Conservation (phyloP, 169 alveolate species). For the Eimeria falciformis region DNA sequence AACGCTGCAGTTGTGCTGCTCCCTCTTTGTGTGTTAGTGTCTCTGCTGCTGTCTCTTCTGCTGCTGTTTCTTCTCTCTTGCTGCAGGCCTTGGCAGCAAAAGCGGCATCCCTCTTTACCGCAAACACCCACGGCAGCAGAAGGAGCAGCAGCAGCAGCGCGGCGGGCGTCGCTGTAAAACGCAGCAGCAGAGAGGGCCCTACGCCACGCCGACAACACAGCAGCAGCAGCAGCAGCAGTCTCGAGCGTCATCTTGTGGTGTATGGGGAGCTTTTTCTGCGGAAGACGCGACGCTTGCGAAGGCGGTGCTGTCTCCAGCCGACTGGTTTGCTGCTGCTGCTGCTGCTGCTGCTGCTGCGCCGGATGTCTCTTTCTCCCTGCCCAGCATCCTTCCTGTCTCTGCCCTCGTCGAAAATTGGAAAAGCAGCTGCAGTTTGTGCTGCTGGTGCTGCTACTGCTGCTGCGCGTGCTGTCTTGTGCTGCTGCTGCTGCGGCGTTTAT, state of each 20-base stretch:
- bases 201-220: constrained; percentile 1
- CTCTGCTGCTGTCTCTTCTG: neutral
- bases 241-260: constrained; percentile 20
- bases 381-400: neutral
- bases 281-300: neutral
- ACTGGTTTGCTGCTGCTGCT: constrained; percentile 15
- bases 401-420: too few relatives aligned
- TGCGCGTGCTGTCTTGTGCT: constrained; percentile 1
- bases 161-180: neutral
- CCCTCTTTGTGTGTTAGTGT: neutral
- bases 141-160: constrained; percentile 48
- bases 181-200: neutral
- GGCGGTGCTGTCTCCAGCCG: neutral
- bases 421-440: neutral
- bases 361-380: too few relatives aligned
- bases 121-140: neutral
- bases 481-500: constrained; percentile 46
- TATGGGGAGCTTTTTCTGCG: constrained; percentile 38
- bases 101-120: constrained; percentile 68
- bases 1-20: constrained; percentile 11
- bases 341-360: constrained; percentile 46
- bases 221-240: constrained; percentile 69
- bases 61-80: too few relatives aligned
- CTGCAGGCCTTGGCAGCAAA: constrained; percentile 44
- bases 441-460: neutral